Evolutionary conservation across 495 filamentous ascomycete genomes (phyloP), one percentile per base, ranked within the genome.

Genomic region (Polyplosphaeria fusca): DNA sequence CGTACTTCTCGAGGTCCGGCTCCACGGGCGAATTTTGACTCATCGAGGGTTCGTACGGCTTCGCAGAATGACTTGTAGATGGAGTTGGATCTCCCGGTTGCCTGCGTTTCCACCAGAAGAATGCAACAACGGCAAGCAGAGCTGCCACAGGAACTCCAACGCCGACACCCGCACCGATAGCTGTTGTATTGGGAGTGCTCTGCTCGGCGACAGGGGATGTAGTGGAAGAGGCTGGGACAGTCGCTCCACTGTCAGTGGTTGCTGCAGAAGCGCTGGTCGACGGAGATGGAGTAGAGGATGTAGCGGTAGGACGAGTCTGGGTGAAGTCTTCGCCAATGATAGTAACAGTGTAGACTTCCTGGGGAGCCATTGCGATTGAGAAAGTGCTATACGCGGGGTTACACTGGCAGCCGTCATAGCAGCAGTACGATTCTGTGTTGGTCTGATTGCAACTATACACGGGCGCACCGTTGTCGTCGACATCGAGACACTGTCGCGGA

Each of bases 291-390:
- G 30, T 35, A 5, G 53, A 43, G 3, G 26, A 30, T 1, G 41
- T 35, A 5, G 49, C 30, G 18, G 16, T 39, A 14, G 47, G 24
- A 16, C 32, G 52, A 2, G 52, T 56, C 18, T 51, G 35, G 5
- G 57, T 60, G 43, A 53, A 60, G 9, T 19, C 37, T n/a, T 60
- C 50, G 19, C 47, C 47, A 27, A 60, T 60, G 25, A 60, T 60
- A 2, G 57, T 60, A 5, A 60, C 13, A 1, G 57, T 60, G 12
- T 24, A 60, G 16, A 60, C 28, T 16, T 53, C 42, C 5, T 32
- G n/a, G 5, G 39, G 39, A 11, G 4, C 30, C 13, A 18, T 26
- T 9, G 41, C 1, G 44, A 48, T 41, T 3, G 41, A 32, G 35
- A 60, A 60, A 1, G 43, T 48, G n/a, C 54, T 49, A 25, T 40